Evolutionary conservation across 2,329 filamentous ascomycete species (phyloP).

Genomic region (Fusarium gaditjirri): DNA sequence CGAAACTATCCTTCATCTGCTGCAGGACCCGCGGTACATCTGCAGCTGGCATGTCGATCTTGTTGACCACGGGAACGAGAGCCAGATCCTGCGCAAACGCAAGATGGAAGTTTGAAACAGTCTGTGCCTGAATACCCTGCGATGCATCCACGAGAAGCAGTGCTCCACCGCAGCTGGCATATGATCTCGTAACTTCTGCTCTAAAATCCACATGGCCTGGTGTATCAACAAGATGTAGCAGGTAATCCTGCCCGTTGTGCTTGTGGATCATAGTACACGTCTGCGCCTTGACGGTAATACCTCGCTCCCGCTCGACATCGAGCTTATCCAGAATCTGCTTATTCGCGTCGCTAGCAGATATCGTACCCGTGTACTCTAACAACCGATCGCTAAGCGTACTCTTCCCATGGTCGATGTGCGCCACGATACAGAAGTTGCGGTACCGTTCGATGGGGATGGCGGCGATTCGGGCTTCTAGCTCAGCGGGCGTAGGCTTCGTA

Average conservation of each 20-base stretch:
- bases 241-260: conserved; percentile 84
- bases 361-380: conserved; percentile 93
- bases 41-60: conserved; percentile 91
- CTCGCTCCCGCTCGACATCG: conserved; percentile 93
- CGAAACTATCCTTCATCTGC: conserved; percentile 88
- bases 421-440: conserved; percentile 98
- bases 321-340: conserved; percentile 98
- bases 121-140: conserved; percentile 97
- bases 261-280: conserved; percentile 98
- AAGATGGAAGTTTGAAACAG: conserved; percentile 97
- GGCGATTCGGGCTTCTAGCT: conserved; percentile 66
- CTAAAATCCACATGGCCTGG: conserved; percentile 98
- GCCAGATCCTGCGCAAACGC: conserved; percentile 91
- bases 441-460: conserved; percentile 82
- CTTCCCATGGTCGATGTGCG: conserved; percentile 98
- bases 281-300: conserved; percentile 98
- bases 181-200: conserved; percentile 93
- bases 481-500: conserved; percentile 47
- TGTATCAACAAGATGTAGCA: conserved; percentile 95
- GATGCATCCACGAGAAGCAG: conserved; percentile 93
- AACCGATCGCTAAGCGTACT: conserved; percentile 93
- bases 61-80: conserved; percentile 94
- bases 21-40: conserved; percentile 87
- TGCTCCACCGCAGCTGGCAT: conserved; percentile 94
- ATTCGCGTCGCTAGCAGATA: conserved; percentile 80